Base-by-base conservation (phyloP, 768 basidiomycete species). In the Tricholoma sp. region DNA sequence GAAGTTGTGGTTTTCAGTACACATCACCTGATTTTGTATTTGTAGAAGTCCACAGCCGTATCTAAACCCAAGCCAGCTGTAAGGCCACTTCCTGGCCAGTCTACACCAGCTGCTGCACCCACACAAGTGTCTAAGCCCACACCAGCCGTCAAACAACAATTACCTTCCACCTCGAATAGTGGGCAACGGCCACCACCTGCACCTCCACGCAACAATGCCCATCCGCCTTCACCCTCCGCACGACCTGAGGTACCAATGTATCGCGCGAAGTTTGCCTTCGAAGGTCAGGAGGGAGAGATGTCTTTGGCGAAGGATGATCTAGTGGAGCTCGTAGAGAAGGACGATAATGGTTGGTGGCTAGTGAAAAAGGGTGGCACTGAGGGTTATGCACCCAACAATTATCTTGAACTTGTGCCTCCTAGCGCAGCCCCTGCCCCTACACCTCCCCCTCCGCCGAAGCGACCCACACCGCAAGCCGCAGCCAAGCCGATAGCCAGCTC, bases 321-420 rank as follows among this genome's bases (percentile, higher is more conserved):
- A 2, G 91, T 98, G 1, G 95, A 98, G 73, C 76, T 98, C 17
- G 77, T 94, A 32, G 88, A 96, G 75, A 94, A 97, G 66, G 86
- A 94, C 60, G 85, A 94, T 57, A 96, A 96, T 63, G 97, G 96
- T 2, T 99, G 97, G 97, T 98, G 97, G 96, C 78, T 97, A 32
- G 88, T 98, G 55, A 91, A 88, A 78, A 93, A 89, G 71, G 80
- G 78, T 52, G 81, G 81, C 2, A 72, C 75, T 15, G 94, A 98
- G 67, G 97, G 93, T 12, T 99, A 95, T 94, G 93, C 95, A 17
- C 97, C 97, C 2, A 86, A 88, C 61, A 94, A 93, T 69, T 97
- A 94, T 66, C 84, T 96, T 6, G 94, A 97, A 67, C 79, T 88
- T 33, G 81, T 88, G 4, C 85, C 86, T 15, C 82, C 82, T 18